Percentiles rank a stretch among this genome's conserved stretches.
phyloP scores from a whole-genome alignment of 805 yeast genomes.

The Suhomyces tanzawaensis region DNA sequence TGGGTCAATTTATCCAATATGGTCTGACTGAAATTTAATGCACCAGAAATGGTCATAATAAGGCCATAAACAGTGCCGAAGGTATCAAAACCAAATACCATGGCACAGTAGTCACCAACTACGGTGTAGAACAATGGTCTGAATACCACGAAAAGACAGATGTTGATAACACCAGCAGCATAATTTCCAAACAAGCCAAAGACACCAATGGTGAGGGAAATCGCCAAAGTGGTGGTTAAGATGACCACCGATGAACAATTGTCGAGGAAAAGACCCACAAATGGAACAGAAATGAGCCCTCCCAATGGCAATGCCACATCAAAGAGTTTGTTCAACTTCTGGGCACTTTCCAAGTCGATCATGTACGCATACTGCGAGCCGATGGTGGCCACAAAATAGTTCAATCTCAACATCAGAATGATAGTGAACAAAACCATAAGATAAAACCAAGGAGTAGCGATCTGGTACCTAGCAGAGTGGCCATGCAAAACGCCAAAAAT shows the following conservation, averaged over 20 bases:
- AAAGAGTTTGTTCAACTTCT: constrained; percentile 44
- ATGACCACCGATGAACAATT: constrained; percentile 47
- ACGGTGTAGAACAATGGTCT: constrained; percentile 61
- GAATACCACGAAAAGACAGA: constrained; percentile 48
- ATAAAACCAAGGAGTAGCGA: constrained; percentile 51
- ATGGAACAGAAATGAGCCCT: constrained; percentile 53
- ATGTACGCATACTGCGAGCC: constrained; percentile 53
- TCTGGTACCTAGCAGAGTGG: constrained; percentile 46
- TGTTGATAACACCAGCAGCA: constrained; percentile 43
- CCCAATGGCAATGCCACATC: constrained; percentile 57
- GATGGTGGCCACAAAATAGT: constrained; percentile 58
- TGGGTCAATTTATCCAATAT: constrained; percentile 50
- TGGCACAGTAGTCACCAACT: constrained; percentile 57
- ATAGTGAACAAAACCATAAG: constrained; percentile 51
- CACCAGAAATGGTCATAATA: constrained; percentile 52
- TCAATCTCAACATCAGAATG: constrained; percentile 54
- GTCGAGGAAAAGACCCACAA: constrained; percentile 52
- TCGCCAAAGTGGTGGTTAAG: constrained; percentile 34
- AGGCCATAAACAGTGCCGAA: constrained; percentile 61
- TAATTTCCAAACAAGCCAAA: constrained; percentile 46
- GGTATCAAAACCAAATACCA: constrained; percentile 61
- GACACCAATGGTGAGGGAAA: constrained; percentile 47
- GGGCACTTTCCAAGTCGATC: constrained; percentile 37
- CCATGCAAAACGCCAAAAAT: constrained; percentile 57
- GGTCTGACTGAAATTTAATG: constrained; percentile 48